A percentile compares a stretch with the other conserved stretches of the same genome.
These are phyloP conservation scores for Cercospora sojina DNA, from an alignment of 2,329 filamentous ascomycete genomes.

Conservation along the genomic window DNA sequence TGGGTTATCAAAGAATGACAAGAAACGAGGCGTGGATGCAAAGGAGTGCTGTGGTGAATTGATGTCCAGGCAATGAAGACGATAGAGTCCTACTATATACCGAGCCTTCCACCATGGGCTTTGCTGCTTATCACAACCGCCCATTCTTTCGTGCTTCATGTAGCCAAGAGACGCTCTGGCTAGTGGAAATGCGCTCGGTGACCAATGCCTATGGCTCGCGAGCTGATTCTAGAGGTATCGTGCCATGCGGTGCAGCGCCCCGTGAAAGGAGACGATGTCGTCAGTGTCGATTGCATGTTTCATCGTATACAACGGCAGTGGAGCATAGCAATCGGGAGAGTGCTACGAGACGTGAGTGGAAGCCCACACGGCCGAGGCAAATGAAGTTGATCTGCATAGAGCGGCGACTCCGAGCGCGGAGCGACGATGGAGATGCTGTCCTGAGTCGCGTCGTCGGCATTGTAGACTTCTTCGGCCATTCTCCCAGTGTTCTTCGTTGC, in stretches of 20 bases:
- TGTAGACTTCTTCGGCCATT: conserved; percentile 8
- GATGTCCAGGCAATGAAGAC: not conserved
- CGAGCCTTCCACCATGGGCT: not conserved
- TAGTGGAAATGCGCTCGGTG: not conserved
- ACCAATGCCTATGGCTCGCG: conserved; percentile 1
- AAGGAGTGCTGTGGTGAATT: not conserved
- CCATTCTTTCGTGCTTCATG: not conserved
- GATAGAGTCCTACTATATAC: conserved; percentile 2
- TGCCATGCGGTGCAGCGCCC: not conserved
- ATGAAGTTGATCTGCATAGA: conserved; percentile 7
- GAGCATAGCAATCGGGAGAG: not conserved
- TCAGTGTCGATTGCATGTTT: conserved; percentile 3
- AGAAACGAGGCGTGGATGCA: conserved; percentile 1
- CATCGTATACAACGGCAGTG: not conserved
- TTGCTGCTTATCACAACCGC: not conserved
- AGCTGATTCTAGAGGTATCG: not conserved
- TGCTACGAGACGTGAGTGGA: conserved; percentile 10
- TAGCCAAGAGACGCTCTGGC: not conserved
- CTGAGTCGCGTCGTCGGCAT: not conserved
- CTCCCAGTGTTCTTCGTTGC: conserved; percentile 13
- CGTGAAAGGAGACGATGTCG: not conserved
- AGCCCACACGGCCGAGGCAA: conserved; percentile 6
- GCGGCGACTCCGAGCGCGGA: conserved; percentile 5
- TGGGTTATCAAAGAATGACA: conserved; percentile 4
- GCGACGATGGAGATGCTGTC: not conserved